Evolutionary conservation across 805 yeast genomes (phyloP), one percentile per base, ranked within the genome.

Genomic region (Zygoascus ofunaensis): DNA sequence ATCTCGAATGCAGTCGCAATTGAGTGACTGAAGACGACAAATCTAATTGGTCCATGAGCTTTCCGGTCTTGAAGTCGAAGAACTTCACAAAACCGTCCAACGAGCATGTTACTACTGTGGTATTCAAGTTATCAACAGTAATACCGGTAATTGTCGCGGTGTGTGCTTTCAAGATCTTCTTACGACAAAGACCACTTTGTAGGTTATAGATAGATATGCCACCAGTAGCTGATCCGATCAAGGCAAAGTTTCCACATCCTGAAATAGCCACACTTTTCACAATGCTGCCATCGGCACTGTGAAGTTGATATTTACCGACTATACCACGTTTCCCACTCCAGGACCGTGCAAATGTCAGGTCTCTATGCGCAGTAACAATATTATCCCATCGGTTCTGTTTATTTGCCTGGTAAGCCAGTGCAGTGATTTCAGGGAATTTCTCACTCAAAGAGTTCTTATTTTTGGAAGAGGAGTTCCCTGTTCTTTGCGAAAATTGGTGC

Each of bases 371-470:
- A 18, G 97, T 86, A 4, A 94, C 59, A 42, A 92, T 72, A 56
- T 89, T 89, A 57, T 87, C 97, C 98, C 98, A 92, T 43, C 87
- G 89, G 28, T 86, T 87, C 57, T 79, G 80, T 56, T 92, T 74
- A 21, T 85, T 74, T 48, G 77, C 78, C 49, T 83, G 82, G 52
- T 82, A 78, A 1, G 90, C 80, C 52, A 89, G 71, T 37, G 75
- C 69, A 4, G 76, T 68, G 48, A 86, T 77, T 50, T 86, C 92
- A 2, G 95, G 82, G 54, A 86, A 79, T 55, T 85, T 84, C 45
- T 77, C 87, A 47, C 73, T 75, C 55, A 76, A 65, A 4, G 49
- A 53, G 14, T 15, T 62, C 65, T 52, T 70, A 71, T 38, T 69
- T 69, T 18, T 48, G 40, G 39, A 74, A 18, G 40, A 19, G 15